Percentiles rank a stretch among this genome's conserved stretches.
Evolutionary conservation across 1,139 yeast genomes (phyloP).

Genomic region (Geotrichum klebahnii): DNA sequence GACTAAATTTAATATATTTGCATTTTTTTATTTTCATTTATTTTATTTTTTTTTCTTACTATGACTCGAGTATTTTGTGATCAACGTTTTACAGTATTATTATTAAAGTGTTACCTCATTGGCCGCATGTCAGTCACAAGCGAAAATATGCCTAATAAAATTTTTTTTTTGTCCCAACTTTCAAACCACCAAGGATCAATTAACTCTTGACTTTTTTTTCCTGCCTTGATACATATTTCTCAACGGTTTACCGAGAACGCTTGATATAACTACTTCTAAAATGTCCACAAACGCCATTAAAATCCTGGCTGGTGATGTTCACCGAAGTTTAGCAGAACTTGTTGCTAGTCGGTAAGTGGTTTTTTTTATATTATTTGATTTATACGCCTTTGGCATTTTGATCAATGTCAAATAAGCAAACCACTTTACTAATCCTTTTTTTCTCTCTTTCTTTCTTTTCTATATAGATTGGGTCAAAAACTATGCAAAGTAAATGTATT

Average conservation of each 20-base stretch:
- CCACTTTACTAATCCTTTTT: neutral
- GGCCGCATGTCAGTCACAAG: neutral
- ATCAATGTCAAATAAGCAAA: neutral
- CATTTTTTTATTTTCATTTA: neutral
- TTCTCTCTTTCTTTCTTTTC: too few relatives aligned
- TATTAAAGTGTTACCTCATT: neutral
- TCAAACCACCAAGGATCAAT: neutral
- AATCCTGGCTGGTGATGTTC: slow-evolving; percentile 82
- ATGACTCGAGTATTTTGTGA: neutral
- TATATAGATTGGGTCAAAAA: slow-evolving; percentile 41
- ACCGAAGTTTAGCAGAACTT: slow-evolving; percentile 79
- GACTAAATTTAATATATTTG: neutral
- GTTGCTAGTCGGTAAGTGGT: slow-evolving; percentile 54
- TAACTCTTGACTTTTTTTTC: neutral
- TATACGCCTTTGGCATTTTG: neutral
- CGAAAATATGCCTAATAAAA: too few relatives aligned
- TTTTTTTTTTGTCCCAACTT: neutral
- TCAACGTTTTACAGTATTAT: neutral
- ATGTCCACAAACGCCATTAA: slow-evolving; percentile 69
- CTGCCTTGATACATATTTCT: neutral
- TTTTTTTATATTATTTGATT: neutral
- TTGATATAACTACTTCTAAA: slow-evolving; percentile 5
- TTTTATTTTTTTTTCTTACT: neutral
- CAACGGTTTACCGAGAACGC: neutral
- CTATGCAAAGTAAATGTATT: slow-evolving; percentile 45